Evolutionary conservation across 2,329 filamentous ascomycete genomes (phyloP).

Genomic region (Reticulascus tulasneorum): DNA sequence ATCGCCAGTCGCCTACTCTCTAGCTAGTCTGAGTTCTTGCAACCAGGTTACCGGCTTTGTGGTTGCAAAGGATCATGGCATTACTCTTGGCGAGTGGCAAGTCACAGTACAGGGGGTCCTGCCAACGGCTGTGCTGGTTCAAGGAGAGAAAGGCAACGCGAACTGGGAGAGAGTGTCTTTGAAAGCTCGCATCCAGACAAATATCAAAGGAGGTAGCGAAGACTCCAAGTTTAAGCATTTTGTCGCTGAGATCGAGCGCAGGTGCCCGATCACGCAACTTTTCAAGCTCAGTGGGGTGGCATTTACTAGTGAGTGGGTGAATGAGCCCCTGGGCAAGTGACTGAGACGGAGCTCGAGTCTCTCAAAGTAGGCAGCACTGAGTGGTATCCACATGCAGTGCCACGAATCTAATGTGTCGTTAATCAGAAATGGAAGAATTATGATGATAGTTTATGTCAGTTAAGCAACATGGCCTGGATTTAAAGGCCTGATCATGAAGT

Average conservation of each 20-base stretch:
- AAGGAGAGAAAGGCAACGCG: conserved; percentile 22
- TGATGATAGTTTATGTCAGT: too few species aligned
- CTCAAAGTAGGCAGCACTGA: too few species aligned
- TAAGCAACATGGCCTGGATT: too few species aligned
- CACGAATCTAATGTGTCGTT: too few species aligned
- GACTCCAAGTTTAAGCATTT: conserved; percentile 17
- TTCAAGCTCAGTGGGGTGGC: conserved; percentile 22
- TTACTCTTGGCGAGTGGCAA: conserved; percentile 21
- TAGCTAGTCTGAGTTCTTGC: conserved; percentile 24
- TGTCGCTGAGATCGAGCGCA: conserved; percentile 20
- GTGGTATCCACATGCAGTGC: too few species aligned
- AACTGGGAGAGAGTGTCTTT: conserved; percentile 23
- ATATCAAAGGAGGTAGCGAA: conserved; percentile 13
- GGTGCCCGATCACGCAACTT: conserved; percentile 24
- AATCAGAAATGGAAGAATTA: too few species aligned
- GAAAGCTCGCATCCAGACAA: conserved; percentile 20
- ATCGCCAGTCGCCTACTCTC: conserved; percentile 23
- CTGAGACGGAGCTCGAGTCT: too few species aligned
- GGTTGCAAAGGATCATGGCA: conserved; percentile 22
- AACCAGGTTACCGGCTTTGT: conserved; percentile 24
- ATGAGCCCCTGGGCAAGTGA: conserved; percentile 12
- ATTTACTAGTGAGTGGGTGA: conserved; percentile 22
- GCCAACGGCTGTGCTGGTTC: conserved; percentile 20
- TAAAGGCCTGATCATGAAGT: too few species aligned
- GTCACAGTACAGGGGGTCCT: conserved; percentile 20